Base-by-base conservation (phyloP, 2,329 filamentous ascomycete species). In the Aspergillus clavatus region DNA sequence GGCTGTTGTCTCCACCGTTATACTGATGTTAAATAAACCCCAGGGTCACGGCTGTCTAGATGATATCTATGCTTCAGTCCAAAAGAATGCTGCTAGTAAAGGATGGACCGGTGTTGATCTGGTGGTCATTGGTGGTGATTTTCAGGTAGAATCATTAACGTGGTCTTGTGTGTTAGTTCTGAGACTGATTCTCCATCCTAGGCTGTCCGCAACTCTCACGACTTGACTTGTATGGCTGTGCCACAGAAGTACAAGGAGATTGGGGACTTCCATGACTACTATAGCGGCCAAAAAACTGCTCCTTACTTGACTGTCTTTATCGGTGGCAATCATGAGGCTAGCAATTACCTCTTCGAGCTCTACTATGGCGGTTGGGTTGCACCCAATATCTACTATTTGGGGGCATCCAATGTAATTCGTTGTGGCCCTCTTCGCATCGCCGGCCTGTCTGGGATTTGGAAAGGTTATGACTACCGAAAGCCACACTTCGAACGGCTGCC, bases 291-390 rank as follows among this genome's bases (percentile, higher is more conserved):
- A 14, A 80, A 81, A 44, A 79, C 67, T 35, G 93, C 93, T 0
- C 93, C 93, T 0, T 95, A 89, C 62, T 76, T 95, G 37, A 98
- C 93, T 12, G 74, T 97, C 36, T 97, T 97, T 69, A 83, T 95
- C 40, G 90, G 84, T 35, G 93, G 93, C 2, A 98, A 98, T 63
- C 93, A 98, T 61, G 93, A 98, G 71, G 91, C 93, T 0, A 87
- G 87, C 59, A 89, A 87, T 40, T 83, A 97, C 67, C 74, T 95
- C 4, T 93, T 84, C 75, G 93, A 98, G 69, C 79, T 98, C 0
- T 95, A 88, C 72, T 95, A 97, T 63, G 93, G 93, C 41, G 93
- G 93, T 40, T 98, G 93, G 93, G 93, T 89, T 5, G 91, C 91
- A 6, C 89, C 89, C 7, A 95, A 93, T 56, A 97, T 98, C 52